Conservation (phyloP, 768 basidiomycete genomes). For the Rhizopogon sp. region DNA sequence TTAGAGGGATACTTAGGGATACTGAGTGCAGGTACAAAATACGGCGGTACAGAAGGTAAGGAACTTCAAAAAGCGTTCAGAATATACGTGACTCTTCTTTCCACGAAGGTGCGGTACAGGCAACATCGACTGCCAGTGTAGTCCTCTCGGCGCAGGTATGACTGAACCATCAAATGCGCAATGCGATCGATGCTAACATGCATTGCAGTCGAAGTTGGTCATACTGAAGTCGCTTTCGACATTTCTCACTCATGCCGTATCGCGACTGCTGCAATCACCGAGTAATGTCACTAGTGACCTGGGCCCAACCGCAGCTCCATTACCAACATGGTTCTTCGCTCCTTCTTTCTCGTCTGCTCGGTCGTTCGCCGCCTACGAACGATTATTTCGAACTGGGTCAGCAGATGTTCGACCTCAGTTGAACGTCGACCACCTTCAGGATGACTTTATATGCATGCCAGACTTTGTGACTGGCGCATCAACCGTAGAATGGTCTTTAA, state of each 20-base stretch:
- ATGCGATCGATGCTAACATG: conserved; percentile 3
- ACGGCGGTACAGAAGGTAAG: conserved; percentile 52
- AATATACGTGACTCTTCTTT: not conserved
- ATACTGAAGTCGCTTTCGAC: conserved; percentile 66
- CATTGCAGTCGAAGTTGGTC: conserved; percentile 67
- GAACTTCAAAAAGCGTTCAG: not conserved
- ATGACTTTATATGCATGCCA: conserved; percentile 26
- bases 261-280: conserved; percentile 13
- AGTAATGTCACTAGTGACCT: conserved; percentile 10
- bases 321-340: conserved; percentile 61
- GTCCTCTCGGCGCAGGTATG: conserved; percentile 58
- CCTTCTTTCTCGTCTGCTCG: conserved; percentile 49
- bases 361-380: conserved; percentile 52
- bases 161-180: not conserved
- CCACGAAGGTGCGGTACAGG: conserved; percentile 25
- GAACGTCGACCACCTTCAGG: conserved; percentile 16
- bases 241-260: conserved; percentile 53
- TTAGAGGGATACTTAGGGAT: conserved; percentile 81
- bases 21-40: conserved; percentile 62
- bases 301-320: conserved; percentile 11
- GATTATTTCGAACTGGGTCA: conserved; percentile 32
- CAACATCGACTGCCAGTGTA: conserved; percentile 61
- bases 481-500: conserved; percentile 27
- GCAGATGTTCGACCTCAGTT: conserved; percentile 14
- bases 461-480: conserved; percentile 10